Evolutionary conservation across 2,329 filamentous ascomycete genomes (phyloP).

Genomic region (Cryphonectria nitschkei): DNA sequence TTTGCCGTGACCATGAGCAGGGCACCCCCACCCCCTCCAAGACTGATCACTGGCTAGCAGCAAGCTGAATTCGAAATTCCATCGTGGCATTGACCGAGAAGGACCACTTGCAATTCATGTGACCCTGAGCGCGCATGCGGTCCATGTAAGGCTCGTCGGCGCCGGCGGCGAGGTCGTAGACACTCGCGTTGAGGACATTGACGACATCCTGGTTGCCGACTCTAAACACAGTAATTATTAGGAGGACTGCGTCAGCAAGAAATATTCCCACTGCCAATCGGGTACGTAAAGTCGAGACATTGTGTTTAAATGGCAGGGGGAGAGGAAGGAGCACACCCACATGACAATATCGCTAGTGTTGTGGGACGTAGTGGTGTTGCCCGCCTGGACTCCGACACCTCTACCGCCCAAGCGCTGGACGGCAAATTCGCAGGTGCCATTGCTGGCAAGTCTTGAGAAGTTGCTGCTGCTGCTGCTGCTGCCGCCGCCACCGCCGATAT

Average conservation of each 20-base stretch:
- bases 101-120: slow-evolving; percentile 19
- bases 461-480: background rate
- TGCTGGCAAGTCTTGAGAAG: slow-evolving; percentile 4
- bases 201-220: slow-evolving; percentile 22
- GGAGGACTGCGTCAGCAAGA: background rate
- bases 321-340: background rate
- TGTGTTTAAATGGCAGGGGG: background rate
- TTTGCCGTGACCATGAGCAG: background rate
- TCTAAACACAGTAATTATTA: background rate
- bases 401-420: slow-evolving; percentile 6
- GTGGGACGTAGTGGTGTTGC: background rate
- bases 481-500: no score
- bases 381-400: background rate
- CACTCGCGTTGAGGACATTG: slow-evolving; percentile 16
- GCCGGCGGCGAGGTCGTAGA: slow-evolving; percentile 5
- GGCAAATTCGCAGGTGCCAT: slow-evolving; percentile 23
- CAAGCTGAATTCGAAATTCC: slow-evolving; percentile 14
- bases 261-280: background rate
- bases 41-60: background rate
- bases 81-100: slow-evolving; percentile 4
- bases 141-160: slow-evolving; percentile 18
- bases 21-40: background rate
- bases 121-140: slow-evolving; percentile 11
- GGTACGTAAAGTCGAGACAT: no score
- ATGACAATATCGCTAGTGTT: slow-evolving; percentile 9